Percentiles rank a stretch among this genome's conserved stretches.
Evolutionary conservation across 2,329 filamentous ascomycete species (phyloP).

Genomic region (Drechslerella dactyloides): DNA sequence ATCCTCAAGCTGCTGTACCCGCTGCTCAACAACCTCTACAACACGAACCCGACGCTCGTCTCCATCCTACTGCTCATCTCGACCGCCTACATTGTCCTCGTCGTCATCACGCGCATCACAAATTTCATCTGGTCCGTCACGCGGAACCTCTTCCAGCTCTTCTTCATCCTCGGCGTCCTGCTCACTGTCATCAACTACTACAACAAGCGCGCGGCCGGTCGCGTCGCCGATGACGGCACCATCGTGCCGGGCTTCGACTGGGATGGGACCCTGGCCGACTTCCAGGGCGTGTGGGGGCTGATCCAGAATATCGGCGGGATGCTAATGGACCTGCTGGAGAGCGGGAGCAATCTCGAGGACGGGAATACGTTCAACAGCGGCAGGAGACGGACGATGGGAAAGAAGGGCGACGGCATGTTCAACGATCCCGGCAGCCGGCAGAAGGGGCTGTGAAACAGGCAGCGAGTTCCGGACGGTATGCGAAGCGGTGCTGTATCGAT

Average conservation of each 20-base stretch:
- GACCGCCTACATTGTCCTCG: slow-evolving; percentile 24
- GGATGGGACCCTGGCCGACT: slow-evolving; percentile 35
- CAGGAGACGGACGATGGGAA: slow-evolving; percentile 32
- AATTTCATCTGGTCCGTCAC: slow-evolving; percentile 40
- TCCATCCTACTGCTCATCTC: slow-evolving; percentile 30
- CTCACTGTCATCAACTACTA: slow-evolving; percentile 26
- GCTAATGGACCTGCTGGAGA: slow-evolving; percentile 40
- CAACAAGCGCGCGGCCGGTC: slow-evolving; percentile 10
- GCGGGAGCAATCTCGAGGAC: slow-evolving; percentile 37
- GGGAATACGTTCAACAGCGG: slow-evolving; percentile 29
- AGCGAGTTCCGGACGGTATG: no score
- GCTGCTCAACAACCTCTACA: slow-evolving; percentile 35
- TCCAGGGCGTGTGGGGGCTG: slow-evolving; percentile 37
- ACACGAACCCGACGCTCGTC: slow-evolving; percentile 40
- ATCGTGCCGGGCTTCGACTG: slow-evolving; percentile 38
- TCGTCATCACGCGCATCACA: slow-evolving; percentile 19
- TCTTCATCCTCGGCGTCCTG: slow-evolving; percentile 22
- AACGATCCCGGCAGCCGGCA: slow-evolving; percentile 4
- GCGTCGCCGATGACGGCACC: slow-evolving; percentile 26
- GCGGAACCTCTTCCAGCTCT: slow-evolving; percentile 33
- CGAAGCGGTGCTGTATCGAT: no score
- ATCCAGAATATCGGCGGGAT: slow-evolving; percentile 33
- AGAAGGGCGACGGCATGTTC: slow-evolving; percentile 21
- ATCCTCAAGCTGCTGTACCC: slow-evolving; percentile 37
- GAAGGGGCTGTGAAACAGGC: not conserved